These are phyloP conservation scores for Podosphaera fusca DNA, from an alignment of 2,329 filamentous ascomycete species.

Conservation along the genomic window DNA sequence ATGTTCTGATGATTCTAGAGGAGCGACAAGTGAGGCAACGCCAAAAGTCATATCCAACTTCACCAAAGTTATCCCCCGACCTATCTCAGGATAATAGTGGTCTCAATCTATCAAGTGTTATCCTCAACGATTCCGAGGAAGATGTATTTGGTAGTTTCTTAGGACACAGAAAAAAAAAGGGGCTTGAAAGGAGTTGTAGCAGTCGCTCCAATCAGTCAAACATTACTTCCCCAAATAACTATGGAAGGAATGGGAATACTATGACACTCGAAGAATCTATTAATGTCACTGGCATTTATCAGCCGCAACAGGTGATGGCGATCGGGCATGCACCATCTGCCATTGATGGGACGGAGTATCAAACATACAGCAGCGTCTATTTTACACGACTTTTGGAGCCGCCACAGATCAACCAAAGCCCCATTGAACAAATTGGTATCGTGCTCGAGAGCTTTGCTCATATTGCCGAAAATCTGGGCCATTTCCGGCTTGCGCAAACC, in stretches of 20 bases:
- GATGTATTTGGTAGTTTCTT: conserved; percentile 38
- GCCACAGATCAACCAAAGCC: conserved; percentile 1
- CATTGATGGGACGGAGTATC: conserved; percentile 27
- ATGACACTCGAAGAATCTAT: conserved; percentile 35
- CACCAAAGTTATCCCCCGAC: conserved; percentile 8
- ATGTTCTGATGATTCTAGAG: conserved; percentile 37
- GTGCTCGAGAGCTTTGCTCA: conserved; percentile 34
- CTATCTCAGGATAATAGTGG: conserved; percentile 22
- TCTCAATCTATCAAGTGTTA: conserved; percentile 28
- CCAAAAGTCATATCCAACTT: conserved; percentile 18
- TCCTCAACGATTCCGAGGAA: conserved; percentile 41
- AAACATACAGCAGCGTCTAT: conserved; percentile 32
- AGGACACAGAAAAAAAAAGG: conserved; percentile 21
- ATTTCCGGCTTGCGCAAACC: conserved; percentile 38
- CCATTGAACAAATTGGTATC: conserved; percentile 19
- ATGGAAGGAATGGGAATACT: conserved; percentile 19
- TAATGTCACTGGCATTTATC: conserved; percentile 31
- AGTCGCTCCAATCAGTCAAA: conserved; percentile 24
- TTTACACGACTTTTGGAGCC: conserved; percentile 13
- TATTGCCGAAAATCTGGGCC: conserved; percentile 30
- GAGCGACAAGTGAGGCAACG: conserved; percentile 26
- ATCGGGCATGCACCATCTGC: conserved; percentile 32
- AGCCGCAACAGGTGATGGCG: conserved; percentile 37
- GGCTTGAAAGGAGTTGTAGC: conserved; percentile 22
- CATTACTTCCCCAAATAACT: conserved; percentile 26